phyloP scores from a whole-genome alignment of 1,284 basidiomycete genomes.

The Ceratobasidium sp. region DNA sequence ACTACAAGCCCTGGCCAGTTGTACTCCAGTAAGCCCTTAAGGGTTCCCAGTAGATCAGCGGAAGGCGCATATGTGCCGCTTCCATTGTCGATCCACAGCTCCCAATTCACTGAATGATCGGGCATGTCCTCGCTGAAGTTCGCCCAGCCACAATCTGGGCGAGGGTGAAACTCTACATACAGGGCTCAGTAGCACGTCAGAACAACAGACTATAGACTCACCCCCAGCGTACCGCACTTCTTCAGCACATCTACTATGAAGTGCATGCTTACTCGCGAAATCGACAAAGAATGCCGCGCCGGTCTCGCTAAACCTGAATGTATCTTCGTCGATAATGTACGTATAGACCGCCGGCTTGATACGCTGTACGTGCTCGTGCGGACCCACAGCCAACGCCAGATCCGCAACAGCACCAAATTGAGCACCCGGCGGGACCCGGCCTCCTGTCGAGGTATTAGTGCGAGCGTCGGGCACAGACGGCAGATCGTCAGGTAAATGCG shows the following conservation, averaged over 20 bases:
- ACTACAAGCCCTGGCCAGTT: conserved; percentile 25
- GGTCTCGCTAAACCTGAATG: conserved; percentile 80
- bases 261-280: conserved; percentile 75
- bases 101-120: conserved; percentile 26
- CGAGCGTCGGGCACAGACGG: conserved; percentile 20
- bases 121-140: conserved; percentile 29
- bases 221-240: conserved; percentile 38
- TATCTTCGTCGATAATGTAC: conserved; percentile 78
- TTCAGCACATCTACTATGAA: conserved; percentile 49
- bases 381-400: not conserved
- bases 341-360: conserved; percentile 82
- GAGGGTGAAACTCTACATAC: conserved; percentile 29
- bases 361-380: conserved; percentile 35
- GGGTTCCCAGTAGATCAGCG: conserved; percentile 12
- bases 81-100: conserved; percentile 39
- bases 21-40: conserved; percentile 1
- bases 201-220: not conserved
- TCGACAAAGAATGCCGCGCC: conserved; percentile 83
- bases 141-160: conserved; percentile 27
- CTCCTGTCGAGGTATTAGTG: conserved; percentile 26
- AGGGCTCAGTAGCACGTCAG: not conserved
- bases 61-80: conserved; percentile 33
- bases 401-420: conserved; percentile 21
- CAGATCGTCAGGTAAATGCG: conserved; percentile 18
- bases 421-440: conserved; percentile 4